Conservation (phyloP, 495 filamentous ascomycete species). For the Hypoxylon subgilvum region DNA sequence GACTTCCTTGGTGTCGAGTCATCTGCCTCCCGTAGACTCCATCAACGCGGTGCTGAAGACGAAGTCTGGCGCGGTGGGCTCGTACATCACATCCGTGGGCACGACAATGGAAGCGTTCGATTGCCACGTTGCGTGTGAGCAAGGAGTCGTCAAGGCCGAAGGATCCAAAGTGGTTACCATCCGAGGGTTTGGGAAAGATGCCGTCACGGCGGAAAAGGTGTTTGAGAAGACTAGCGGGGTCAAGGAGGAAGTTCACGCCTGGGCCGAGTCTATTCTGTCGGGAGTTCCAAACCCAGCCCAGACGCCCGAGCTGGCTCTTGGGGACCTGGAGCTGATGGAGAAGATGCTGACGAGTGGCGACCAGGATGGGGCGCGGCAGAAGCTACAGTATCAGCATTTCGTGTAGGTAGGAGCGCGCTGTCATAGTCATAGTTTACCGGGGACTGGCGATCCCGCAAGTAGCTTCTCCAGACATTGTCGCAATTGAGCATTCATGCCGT, state of each 20-base stretch:
- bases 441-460: constrained; percentile 13
- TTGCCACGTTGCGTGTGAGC: constrained; percentile 59
- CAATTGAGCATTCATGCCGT: constrained; percentile 64
- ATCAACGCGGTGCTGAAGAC: constrained; percentile 69
- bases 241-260: constrained; percentile 68
- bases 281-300: constrained; percentile 61
- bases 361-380: constrained; percentile 55
- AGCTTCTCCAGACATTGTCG: constrained; percentile 60
- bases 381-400: constrained; percentile 41
- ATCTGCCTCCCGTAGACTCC: constrained; percentile 79
- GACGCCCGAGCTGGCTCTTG: constrained; percentile 69
- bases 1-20: constrained; percentile 60
- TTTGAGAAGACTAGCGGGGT: constrained; percentile 65
- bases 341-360: constrained; percentile 69
- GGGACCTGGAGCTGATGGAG: constrained; percentile 72
- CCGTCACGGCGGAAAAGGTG: constrained; percentile 56
- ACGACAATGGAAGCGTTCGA: constrained; percentile 61
- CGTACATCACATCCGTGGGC: constrained; percentile 66
- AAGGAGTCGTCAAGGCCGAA: constrained; percentile 56
- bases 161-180: constrained; percentile 48
- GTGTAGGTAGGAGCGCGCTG: too few relatives aligned
- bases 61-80: constrained; percentile 66
- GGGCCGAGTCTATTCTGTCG: constrained; percentile 62
- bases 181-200: constrained; percentile 49
- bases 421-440: constrained; percentile 35